These are phyloP conservation scores for Suillus brevipes DNA, from an alignment of 768 basidiomycete species.

Conservation along the genomic window DNA sequence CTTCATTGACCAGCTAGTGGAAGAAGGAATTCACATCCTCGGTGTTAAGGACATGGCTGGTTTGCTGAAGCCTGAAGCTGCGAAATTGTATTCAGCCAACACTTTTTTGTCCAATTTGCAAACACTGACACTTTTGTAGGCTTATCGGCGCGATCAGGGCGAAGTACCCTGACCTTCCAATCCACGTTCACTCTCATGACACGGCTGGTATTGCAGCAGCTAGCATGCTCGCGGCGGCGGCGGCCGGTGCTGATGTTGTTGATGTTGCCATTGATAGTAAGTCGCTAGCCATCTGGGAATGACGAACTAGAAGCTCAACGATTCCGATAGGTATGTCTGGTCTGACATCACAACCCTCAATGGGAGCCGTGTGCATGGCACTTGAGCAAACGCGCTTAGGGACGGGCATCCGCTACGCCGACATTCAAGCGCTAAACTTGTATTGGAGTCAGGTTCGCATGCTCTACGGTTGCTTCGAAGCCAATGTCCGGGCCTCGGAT, in stretches of 20 bases:
- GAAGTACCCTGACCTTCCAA: constrained; percentile 96
- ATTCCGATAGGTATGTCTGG: constrained; percentile 85
- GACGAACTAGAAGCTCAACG: neutral
- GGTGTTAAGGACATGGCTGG: constrained; percentile 99
- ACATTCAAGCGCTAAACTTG: constrained; percentile 94
- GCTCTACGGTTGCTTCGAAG: constrained; percentile 96
- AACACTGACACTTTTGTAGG: constrained; percentile 38
- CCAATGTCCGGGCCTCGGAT: constrained; percentile 95
- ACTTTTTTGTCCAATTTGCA: neutral
- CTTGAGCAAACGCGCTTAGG: constrained; percentile 93
- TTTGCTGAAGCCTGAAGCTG: constrained; percentile 91
- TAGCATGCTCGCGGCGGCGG: constrained; percentile 95
- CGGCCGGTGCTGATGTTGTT: constrained; percentile 97
- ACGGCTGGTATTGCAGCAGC: constrained; percentile 97
- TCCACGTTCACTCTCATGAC: constrained; percentile 99
- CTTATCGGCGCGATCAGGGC: constrained; percentile 93
- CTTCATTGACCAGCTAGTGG: constrained; percentile 89
- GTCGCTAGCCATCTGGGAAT: constrained; percentile 27
- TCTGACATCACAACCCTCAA: constrained; percentile 96
- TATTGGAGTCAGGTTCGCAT: constrained; percentile 98
- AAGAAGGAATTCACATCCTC: constrained; percentile 94
- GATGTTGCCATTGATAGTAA: constrained; percentile 98
- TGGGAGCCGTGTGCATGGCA: constrained; percentile 96
- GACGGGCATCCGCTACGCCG: constrained; percentile 94
- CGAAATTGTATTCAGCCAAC: constrained; percentile 61